Base-by-base conservation (phyloP, 2,329 filamentous ascomycete species). In the Cadophora sp. region DNA sequence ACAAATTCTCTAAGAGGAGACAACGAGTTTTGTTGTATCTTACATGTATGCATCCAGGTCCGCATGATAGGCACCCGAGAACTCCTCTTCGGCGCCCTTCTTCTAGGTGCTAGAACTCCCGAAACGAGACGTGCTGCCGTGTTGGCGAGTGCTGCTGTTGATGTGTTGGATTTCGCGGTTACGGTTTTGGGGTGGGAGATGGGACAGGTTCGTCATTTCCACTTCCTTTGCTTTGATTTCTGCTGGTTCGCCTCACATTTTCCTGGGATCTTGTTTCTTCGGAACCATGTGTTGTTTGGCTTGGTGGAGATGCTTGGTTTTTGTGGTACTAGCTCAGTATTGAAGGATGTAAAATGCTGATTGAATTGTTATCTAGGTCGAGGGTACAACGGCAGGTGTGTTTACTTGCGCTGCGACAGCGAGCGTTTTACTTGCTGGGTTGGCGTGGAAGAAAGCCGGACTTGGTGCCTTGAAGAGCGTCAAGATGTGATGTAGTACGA, bases 31-130 rank as follows among this genome's bases (percentile, higher is more conserved):
- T n/a, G n/a, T n/a, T 30, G 27, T 30, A 6, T 30, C 27, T 30
- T 4, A 30, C 27, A 6, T 30, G 27, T 6, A 4, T 6, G 4
- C 6, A 30, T 30, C 27, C 6, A 30, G 20, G 47, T 64, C 13
- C 63, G 66, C 36, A 55, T 66, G 39, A 43, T 62, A n/a, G 63
- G 53, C 6, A 22, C 22, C 39, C 45, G 66, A 5, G 66, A 66
- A 36, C 30, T 60, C 9, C 27, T 68, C 18, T 64, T 68, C 20
- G 66, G 59, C 13, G 20, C 53, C 13, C 62, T 65, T 7, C 59
- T 68, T 6, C 51, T 51, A 14, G 47, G 59, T 2, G 62, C 66
- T 14, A 65, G 63, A n/a, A 63, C 62, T 7, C 55, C 63, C 1
- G 63, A 66, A 45, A 58, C 60, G 27, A 61, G 56, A 39, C 30